A percentile compares a stretch with the other conserved stretches of the same genome.
These are phyloP conservation scores for Extremus antarcticus DNA, from an alignment of 495 filamentous ascomycete genomes.

Conservation along the genomic window DNA sequence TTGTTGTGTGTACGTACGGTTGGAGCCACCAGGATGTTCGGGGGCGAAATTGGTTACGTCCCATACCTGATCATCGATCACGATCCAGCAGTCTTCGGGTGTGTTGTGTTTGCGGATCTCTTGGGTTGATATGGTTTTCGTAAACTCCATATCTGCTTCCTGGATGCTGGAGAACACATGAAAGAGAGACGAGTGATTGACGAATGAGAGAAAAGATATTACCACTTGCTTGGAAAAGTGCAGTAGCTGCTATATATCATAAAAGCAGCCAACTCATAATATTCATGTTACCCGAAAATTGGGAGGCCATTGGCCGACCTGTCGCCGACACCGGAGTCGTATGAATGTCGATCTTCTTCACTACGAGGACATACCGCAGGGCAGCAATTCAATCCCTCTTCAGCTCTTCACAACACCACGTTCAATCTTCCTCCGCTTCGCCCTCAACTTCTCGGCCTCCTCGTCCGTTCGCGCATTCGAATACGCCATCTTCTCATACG, in stretches of 20 bases:
- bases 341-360: not conserved
- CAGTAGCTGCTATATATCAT: too few species aligned
- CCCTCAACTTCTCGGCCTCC: constrained; percentile 50
- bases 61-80: constrained; percentile 16
- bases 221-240: too few species aligned
- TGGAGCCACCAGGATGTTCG: constrained; percentile 17
- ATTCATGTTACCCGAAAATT: too few species aligned
- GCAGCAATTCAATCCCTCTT: not conserved
- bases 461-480: constrained; percentile 31
- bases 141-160: not conserved
- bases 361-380: not conserved
- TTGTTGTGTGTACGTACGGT: not conserved
- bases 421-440: constrained; percentile 82
- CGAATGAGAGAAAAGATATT: not conserved
- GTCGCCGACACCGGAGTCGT: not conserved
- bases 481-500: constrained; percentile 36
- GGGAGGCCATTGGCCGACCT: not conserved
- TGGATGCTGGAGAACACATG: too few species aligned
- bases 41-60: constrained; percentile 15
- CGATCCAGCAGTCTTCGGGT: constrained; percentile 16
- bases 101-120: constrained; percentile 12
- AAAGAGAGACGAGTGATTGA: too few species aligned
- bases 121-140: not conserved
- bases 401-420: not conserved
- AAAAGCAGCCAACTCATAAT: too few species aligned